Evolutionary conservation across 768 basidiomycete species (phyloP), one percentile per base, ranked within the genome.

Genomic region (Serendipita sp.): DNA sequence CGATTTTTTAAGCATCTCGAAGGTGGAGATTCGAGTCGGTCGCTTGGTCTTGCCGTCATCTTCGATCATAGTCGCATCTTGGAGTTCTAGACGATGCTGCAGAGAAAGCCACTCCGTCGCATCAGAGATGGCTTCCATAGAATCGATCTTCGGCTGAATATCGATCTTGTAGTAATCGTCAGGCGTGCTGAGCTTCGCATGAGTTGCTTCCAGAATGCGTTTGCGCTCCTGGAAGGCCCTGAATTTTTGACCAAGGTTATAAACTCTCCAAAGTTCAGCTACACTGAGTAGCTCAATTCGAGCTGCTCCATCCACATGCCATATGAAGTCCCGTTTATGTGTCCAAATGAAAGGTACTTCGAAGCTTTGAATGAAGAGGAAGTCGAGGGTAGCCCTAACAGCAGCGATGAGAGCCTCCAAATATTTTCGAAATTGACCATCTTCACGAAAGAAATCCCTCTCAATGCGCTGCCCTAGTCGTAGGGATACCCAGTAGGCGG

Each of bases 341-440:
- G 85, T 83, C 88, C 89, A 96, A 67, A 98, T 85, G 75, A 92
- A 94, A 0, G 96, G 92, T 4, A 97, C 94, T 73, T 99, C 96
- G 68, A 89, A 86, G 69, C 90, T 84, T 47, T 91, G 84, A 60
- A 91, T 75, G 74, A 98, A 94, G 64, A 98, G 79, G 72, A 84
- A 89, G 38, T 84, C 80, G 41, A 99, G 79, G 54, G 86, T 84
- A 68, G 79, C 82, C 1, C 86, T 83, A 66, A 98, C 89, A 2
- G 93, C 89, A 66, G 82, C 75, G 65, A 91, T 84, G 66, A 96
- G 78, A 7, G 84, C 80, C 36, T 80, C 77, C 45, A 85, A 81
- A 66, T 89, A 81, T 47, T 81, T 75, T 46, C 79, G 76, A 67
- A 81, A 80, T 63, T 78, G 75, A 28, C 88, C 89, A 28, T 81